Evolutionary conservation across 2,329 filamentous ascomycete genomes (phyloP), one percentile per base, ranked within the genome.

Genomic region (Dothidotthia symphoricarpi): DNA sequence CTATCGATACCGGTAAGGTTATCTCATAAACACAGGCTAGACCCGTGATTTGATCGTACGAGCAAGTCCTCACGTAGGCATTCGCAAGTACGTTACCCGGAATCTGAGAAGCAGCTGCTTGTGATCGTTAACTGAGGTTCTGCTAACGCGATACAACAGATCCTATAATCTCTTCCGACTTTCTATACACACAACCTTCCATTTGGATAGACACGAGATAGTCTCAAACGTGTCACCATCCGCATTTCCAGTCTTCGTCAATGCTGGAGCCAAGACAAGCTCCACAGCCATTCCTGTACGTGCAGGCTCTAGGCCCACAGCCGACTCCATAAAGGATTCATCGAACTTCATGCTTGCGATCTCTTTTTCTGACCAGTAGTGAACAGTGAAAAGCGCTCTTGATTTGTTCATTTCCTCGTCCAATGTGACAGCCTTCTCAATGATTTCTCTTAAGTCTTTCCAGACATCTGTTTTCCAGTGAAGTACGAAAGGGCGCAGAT

Each of bases 321-420:
- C 25, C 11, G 25, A 12, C 11, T 27, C 11, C 13, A 27, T 12
- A 12, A 5, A 6, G 5, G 6, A 4, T 14, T 14, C 12, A 14
- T 27, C 25, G 11, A 27, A 14, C 25, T 27, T 19, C 8, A n/a
- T 24, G n/a, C 11, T 9, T 11, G 17, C 32, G 4, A 36, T 24
- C 3, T 28, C 15, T 14, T 24, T 14, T 2, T 8, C 28, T 3
- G 38, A 36, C 27, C 26, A 36, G 4, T 24, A 24, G n/a, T 31
- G 25, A 13, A 41, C 34, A 3, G 4, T n/a, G 15, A 36, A 41
- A 6, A 41, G n/a, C 3, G 38, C 31, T 19, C 38, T 31, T 6
- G 38, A 41, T 24, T 35, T 41, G 16, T 19, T 6, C 16, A 41
- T 11, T 25, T 41, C 38, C 4, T 22, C 16, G 22, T 41, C 38